phyloP scores from a whole-genome alignment of 768 basidiomycete species.

The Kwoniella pini region DNA sequence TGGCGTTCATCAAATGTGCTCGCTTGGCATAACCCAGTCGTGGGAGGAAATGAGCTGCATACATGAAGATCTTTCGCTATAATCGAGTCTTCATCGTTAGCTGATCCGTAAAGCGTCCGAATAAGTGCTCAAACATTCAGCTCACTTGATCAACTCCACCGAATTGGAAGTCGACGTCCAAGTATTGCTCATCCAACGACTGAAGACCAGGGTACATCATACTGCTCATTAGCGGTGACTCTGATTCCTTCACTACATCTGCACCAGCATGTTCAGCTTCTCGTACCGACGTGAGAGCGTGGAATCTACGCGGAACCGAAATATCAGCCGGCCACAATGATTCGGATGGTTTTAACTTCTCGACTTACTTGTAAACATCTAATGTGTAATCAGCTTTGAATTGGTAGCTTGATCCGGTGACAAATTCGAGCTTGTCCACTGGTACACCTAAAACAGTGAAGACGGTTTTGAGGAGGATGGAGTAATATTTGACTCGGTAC shows the following conservation, averaged over 20 bases:
- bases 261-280: conserved; percentile 98
- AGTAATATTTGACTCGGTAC: conserved; percentile 87
- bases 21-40: conserved; percentile 89
- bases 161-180: conserved; percentile 95
- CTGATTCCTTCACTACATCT: conserved; percentile 97
- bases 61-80: conserved; percentile 97
- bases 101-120: no score
- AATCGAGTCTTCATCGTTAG: conserved; percentile 2
- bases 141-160: conserved; percentile 94
- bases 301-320: conserved; percentile 57
- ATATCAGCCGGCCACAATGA: no score
- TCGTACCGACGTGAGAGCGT: conserved; percentile 88
- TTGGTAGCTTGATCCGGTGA: conserved; percentile 90
- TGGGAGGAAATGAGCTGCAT: conserved; percentile 93
- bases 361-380: conserved; percentile 75
- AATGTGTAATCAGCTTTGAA: conserved; percentile 86
- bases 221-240: conserved; percentile 84
- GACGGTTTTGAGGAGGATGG: conserved; percentile 74
- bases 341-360: no score
- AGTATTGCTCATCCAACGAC: conserved; percentile 95
- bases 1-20: conserved; percentile 95
- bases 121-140: conserved; percentile 5
- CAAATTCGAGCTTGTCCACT: conserved; percentile 75
- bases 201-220: conserved; percentile 94
- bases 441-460: conserved; percentile 90